Evolutionary conservation across 805 yeast genomes (phyloP).

Genomic region (Teunomyces atbi): DNA sequence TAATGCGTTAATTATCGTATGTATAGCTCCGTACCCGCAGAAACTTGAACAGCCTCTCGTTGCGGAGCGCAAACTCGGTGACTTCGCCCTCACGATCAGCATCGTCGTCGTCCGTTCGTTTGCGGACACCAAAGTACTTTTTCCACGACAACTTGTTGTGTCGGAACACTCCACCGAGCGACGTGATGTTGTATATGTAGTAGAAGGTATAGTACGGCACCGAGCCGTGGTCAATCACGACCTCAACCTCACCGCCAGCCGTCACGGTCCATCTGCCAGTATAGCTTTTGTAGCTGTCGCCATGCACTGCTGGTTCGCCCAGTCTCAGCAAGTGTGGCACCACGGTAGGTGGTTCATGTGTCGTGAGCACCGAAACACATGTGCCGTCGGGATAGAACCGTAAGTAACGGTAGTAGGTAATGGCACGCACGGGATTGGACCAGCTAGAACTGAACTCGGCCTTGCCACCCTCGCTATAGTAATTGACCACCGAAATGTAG

Average conservation of each 20-base stretch:
- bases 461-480: slow-evolving; percentile 78
- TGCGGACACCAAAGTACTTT: slow-evolving; percentile 55
- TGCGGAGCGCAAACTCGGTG: slow-evolving; percentile 52
- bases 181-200: slow-evolving; percentile 59
- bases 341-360: slow-evolving; percentile 67
- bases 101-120: slow-evolving; percentile 32
- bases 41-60: slow-evolving; percentile 79
- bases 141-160: slow-evolving; percentile 77
- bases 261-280: slow-evolving; percentile 59
- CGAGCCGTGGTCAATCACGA: slow-evolving; percentile 56
- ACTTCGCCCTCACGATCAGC: slow-evolving; percentile 48
- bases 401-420: slow-evolving; percentile 83
- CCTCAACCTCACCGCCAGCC: slow-evolving; percentile 47
- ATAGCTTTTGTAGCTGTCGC: slow-evolving; percentile 34
- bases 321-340: slow-evolving; percentile 52
- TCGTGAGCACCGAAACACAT: slow-evolving; percentile 66
- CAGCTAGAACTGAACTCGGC: slow-evolving; percentile 64
- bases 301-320: slow-evolving; percentile 2
- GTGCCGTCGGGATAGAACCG: slow-evolving; percentile 80
- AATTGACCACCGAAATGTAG: slow-evolving; percentile 81
- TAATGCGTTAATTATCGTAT: slow-evolving; percentile 7
- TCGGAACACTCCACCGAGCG: slow-evolving; percentile 54
- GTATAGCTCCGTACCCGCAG: slow-evolving; percentile 54
- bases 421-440: slow-evolving; percentile 74
- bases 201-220: slow-evolving; percentile 60